A percentile compares a stretch with the other conserved stretches of the same genome.
Conservation (phyloP, 805 yeast genomes). For the Yamadazyma sp. region DNA sequence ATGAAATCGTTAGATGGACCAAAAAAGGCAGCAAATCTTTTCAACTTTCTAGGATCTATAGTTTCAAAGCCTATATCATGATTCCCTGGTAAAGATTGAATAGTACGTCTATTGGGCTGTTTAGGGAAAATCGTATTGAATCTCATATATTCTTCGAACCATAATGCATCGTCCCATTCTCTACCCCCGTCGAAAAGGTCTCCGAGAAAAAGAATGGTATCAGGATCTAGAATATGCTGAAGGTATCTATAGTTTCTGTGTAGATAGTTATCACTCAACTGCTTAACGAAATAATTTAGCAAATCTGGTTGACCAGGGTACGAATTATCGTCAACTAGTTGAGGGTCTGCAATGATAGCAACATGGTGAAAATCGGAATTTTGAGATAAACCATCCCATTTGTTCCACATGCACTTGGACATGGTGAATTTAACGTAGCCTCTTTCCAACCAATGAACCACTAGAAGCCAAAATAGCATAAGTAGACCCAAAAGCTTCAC, state of each 20-base stretch:
- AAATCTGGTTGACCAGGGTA: conserved; percentile 67
- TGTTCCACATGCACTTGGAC: conserved; percentile 49
- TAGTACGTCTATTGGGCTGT: conserved; percentile 39
- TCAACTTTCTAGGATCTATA: conserved; percentile 51
- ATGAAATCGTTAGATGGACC: conserved; percentile 63
- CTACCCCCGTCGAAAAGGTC: conserved; percentile 96
- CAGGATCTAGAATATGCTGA: conserved; percentile 63
- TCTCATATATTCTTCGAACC: conserved; percentile 70
- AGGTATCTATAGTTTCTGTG: conserved; percentile 67
- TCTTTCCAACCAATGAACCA: conserved; percentile 32
- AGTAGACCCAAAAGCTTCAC: conserved; percentile 2
- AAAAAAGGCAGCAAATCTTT: conserved; percentile 67
- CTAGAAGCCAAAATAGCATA: conserved; percentile 22
- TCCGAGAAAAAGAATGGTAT: conserved; percentile 76
- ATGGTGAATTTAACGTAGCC: conserved; percentile 23
- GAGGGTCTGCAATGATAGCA: conserved; percentile 85
- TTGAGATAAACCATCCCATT: conserved; percentile 64
- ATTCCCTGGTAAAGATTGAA: conserved; percentile 70
- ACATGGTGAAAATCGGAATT: conserved; percentile 42
- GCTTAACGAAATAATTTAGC: conserved; percentile 53
- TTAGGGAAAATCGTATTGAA: conserved; percentile 66
- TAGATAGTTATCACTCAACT: conserved; percentile 74
- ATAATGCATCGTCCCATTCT: conserved; percentile 63
- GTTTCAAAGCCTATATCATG: conserved; percentile 96
- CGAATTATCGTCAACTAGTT: conserved; percentile 82